A percentile compares a stretch with the other conserved stretches of the same genome.
phyloP scores from a whole-genome alignment of 192 early-diverging fungal genomes.

The Linnemannia schmuckeri region DNA sequence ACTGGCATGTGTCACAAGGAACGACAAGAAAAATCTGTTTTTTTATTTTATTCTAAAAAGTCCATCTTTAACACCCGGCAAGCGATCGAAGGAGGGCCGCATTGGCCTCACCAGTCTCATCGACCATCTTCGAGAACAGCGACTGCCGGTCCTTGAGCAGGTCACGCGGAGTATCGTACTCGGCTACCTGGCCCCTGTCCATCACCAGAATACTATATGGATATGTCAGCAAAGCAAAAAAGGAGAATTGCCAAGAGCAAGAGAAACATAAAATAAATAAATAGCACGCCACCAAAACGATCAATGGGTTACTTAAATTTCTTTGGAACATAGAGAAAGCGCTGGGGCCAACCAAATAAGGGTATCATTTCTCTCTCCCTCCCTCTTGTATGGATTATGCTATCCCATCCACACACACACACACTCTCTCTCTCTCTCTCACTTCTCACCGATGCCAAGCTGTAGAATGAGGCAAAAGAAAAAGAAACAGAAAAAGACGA shows the following conservation, averaged over 20 bases:
- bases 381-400: neutral
- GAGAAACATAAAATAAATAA: neutral
- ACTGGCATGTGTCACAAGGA: too few species aligned
- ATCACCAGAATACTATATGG: constrained; percentile 77
- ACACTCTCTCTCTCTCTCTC: neutral
- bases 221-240: constrained; percentile 41
- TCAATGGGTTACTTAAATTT: neutral
- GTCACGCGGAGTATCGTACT: constrained; percentile 75
- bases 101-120: constrained; percentile 42
- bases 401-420: neutral
- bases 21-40: neutral
- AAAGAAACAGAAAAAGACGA: neutral
- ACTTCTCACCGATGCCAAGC: too few species aligned
- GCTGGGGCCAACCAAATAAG: neutral
- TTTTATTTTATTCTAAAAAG: neutral
- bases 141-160: constrained; percentile 65
- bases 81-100: constrained; percentile 36
- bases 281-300: neutral
- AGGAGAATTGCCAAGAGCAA: neutral
- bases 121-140: constrained; percentile 59
- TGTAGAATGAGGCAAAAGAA: neutral
- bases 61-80: constrained; percentile 18
- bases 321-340: neutral
- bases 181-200: constrained; percentile 78
- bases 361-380: neutral